A percentile compares a stretch with the other conserved stretches of the same genome.
Evolutionary conservation across 2,329 filamentous ascomycete species (phyloP).

Genomic region (Zalaria obscura): DNA sequence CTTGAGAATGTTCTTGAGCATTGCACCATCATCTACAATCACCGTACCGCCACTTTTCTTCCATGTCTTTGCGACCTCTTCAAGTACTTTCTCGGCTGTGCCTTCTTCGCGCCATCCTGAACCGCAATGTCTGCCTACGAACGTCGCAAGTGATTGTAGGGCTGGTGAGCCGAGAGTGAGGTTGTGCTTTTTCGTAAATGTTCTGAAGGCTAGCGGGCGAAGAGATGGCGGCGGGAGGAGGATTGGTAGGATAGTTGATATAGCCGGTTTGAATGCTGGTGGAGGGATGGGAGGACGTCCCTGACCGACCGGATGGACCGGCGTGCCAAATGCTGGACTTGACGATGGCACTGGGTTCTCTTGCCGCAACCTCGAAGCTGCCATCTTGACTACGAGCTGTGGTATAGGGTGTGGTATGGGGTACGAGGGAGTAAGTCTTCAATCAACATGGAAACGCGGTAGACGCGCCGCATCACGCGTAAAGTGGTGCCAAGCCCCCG

Average conservation of each 20-base stretch:
- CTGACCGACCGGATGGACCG: conserved; percentile 61
- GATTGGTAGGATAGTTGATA: conserved; percentile 64
- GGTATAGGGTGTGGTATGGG: neutral
- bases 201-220: conserved; percentile 81
- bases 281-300: conserved; percentile 24
- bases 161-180: conserved; percentile 81
- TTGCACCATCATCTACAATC: conserved; percentile 68
- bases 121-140: conserved; percentile 87
- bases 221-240: conserved; percentile 76
- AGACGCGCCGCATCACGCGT: conserved; percentile 4
- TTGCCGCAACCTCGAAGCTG: conserved; percentile 8
- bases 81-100: conserved; percentile 77
- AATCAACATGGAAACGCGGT: neutral
- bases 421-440: neutral
- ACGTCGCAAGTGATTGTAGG: conserved; percentile 68
- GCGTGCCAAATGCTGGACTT: conserved; percentile 80
- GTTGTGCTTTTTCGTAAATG: conserved; percentile 95
- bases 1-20: conserved; percentile 68
- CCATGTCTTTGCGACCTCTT: conserved; percentile 85
- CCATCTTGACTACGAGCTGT: conserved; percentile 9
- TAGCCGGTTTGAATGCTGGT: conserved; percentile 37
- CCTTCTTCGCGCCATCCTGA: conserved; percentile 95
- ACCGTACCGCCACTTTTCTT: conserved; percentile 79
- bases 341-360: conserved; percentile 58
- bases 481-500: conserved; percentile 1